Evolutionary conservation across 2,329 filamentous ascomycete species (phyloP).

Genomic region (Aspergillus alliaceus): DNA sequence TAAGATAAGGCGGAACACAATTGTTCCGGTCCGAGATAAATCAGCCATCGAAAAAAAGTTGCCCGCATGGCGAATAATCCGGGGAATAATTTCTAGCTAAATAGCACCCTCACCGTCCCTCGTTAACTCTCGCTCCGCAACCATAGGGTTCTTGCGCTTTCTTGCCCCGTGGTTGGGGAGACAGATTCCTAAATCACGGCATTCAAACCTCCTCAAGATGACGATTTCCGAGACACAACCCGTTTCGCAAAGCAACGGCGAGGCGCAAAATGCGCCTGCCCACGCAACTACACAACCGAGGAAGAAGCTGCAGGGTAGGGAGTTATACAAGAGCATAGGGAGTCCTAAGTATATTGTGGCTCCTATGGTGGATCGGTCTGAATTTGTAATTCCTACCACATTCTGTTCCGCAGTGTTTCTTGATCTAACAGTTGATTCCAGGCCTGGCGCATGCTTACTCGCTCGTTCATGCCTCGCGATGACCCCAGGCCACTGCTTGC

Average conservation of each 20-base stretch:
- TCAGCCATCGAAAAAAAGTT: slow-evolving; percentile 22
- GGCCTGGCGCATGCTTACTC: slow-evolving; percentile 96
- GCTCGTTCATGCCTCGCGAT: slow-evolving; percentile 77
- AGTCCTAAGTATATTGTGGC: slow-evolving; percentile 88
- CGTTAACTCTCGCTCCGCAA: slow-evolving; percentile 15
- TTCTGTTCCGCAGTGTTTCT: background rate
- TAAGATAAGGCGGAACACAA: slow-evolving; percentile 30
- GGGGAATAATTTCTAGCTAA: slow-evolving; percentile 7
- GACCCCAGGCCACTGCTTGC: slow-evolving; percentile 69
- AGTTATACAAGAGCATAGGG: slow-evolving; percentile 93
- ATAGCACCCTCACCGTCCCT: slow-evolving; percentile 1
- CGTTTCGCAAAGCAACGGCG: slow-evolving; percentile 17
- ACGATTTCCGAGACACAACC: slow-evolving; percentile 21
- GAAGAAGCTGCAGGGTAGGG: slow-evolving; percentile 74
- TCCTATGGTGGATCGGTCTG: slow-evolving; percentile 97
- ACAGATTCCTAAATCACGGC: slow-evolving; percentile 9
- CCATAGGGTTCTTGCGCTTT: slow-evolving; percentile 31
- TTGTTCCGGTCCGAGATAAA: slow-evolving; percentile 26
- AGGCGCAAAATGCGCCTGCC: slow-evolving; percentile 19
- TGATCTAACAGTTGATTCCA: slow-evolving; percentile 39
- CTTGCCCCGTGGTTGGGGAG: slow-evolving; percentile 31
- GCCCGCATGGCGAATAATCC: slow-evolving; percentile 7
- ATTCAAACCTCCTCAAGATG: slow-evolving; percentile 26
- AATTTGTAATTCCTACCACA: slow-evolving; percentile 69
- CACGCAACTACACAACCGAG: slow-evolving; percentile 13